phyloP scores from a whole-genome alignment of 768 basidiomycete species.

The Trametes cingulata region DNA sequence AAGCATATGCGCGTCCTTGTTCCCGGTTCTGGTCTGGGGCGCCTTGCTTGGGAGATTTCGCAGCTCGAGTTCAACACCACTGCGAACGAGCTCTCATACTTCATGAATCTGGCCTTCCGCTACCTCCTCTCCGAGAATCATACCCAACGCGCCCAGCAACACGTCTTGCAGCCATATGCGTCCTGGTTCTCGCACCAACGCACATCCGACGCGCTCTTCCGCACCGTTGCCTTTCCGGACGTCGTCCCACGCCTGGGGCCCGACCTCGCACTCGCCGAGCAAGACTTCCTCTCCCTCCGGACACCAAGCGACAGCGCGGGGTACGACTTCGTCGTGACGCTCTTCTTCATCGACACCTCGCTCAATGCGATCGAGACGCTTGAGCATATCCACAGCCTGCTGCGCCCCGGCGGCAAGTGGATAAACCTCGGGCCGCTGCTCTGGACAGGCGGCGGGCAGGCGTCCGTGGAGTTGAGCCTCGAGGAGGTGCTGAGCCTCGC shows the following conservation, averaged over 20 bases:
- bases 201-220: conserved; percentile 49
- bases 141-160: conserved; percentile 45
- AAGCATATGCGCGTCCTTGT: conserved; percentile 49
- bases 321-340: conserved; percentile 57
- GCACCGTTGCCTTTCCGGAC: conserved; percentile 60
- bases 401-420: conserved; percentile 67
- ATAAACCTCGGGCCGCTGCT: conserved; percentile 71
- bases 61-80: conserved; percentile 55
- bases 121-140: conserved; percentile 54
- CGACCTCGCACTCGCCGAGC: conserved; percentile 49
- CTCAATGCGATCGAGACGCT: conserved; percentile 41
- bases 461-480: conserved; percentile 58
- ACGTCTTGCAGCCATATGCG: conserved; percentile 58
- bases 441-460: conserved; percentile 57
- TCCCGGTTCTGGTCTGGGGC: conserved; percentile 63
- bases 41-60: conserved; percentile 70
- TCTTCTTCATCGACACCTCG: conserved; percentile 47
- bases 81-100: conserved; percentile 64
- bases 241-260: conserved; percentile 49
- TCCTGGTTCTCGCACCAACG: conserved; percentile 75
- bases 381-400: conserved; percentile 54
- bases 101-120: conserved; percentile 62
- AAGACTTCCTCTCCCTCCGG: conserved; percentile 51
- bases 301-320: conserved; percentile 27
- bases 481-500: conserved; percentile 61